These are phyloP conservation scores for Trametes sanguinea DNA, from an alignment of 768 basidiomycete species.

Conservation along the genomic window DNA sequence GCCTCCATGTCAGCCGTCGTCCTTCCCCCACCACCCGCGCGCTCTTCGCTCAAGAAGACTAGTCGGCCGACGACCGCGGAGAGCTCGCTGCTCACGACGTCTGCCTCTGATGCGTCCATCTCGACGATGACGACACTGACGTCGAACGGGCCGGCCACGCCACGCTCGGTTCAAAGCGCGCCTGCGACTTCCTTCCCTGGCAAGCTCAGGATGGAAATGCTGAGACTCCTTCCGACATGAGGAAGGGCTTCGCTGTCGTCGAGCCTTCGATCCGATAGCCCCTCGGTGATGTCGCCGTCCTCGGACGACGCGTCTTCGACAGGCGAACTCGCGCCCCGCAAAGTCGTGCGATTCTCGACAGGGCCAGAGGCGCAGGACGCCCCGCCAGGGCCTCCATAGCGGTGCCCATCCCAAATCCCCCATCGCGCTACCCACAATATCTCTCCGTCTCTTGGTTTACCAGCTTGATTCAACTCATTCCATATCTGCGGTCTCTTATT, in stretches of 20 bases:
- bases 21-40: slow-evolving; percentile 51
- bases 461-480: slow-evolving; percentile 8
- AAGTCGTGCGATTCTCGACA: slow-evolving; percentile 64
- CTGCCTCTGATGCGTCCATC: slow-evolving; percentile 44
- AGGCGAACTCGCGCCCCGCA: slow-evolving; percentile 45
- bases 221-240: slow-evolving; percentile 47
- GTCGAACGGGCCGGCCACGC: slow-evolving; percentile 39
- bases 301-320: slow-evolving; percentile 28
- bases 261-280: slow-evolving; percentile 37
- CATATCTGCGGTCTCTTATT: neutral
- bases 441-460: neutral
- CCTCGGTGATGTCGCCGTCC: slow-evolving; percentile 25
- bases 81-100: slow-evolving; percentile 33
- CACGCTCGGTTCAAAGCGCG: slow-evolving; percentile 27
- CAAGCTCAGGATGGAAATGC: slow-evolving; percentile 50
- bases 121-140: slow-evolving; percentile 44
- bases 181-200: slow-evolving; percentile 26
- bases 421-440: neutral
- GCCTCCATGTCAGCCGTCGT: slow-evolving; percentile 23
- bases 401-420: neutral
- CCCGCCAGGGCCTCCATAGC: slow-evolving; percentile 6
- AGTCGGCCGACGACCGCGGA: slow-evolving; percentile 40
- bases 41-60: slow-evolving; percentile 67
- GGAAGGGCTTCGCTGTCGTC: slow-evolving; percentile 37
- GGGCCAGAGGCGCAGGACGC: slow-evolving; percentile 36